phyloP scores from a whole-genome alignment of 352 stramenopile genomes.

The Phytophthora rubi region DNA sequence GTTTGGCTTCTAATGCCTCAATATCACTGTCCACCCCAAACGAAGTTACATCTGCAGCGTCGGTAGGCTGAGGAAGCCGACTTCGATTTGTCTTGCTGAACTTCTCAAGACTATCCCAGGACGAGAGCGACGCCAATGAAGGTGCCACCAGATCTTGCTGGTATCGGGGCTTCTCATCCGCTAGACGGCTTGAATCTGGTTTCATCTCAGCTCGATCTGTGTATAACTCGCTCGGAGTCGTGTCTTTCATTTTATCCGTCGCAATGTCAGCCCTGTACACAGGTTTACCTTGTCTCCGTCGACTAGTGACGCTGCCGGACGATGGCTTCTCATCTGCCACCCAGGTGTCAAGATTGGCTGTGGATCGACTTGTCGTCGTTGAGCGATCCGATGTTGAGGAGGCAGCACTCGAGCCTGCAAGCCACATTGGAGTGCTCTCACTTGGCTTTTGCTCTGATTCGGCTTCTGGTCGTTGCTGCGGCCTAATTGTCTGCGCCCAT shows the following conservation, averaged over 20 bases:
- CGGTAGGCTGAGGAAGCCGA: slow-evolving; percentile 42
- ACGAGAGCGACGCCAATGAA: slow-evolving; percentile 24
- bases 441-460: slow-evolving; percentile 10
- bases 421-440: slow-evolving; percentile 31
- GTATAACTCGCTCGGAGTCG: neutral
- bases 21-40: neutral
- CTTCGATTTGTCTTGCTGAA: slow-evolving; percentile 81
- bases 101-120: slow-evolving; percentile 82
- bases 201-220: slow-evolving; percentile 18
- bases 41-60: neutral
- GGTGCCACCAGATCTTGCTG: slow-evolving; percentile 5
- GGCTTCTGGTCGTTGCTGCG: slow-evolving; percentile 2
- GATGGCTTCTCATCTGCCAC: slow-evolving; percentile 27
- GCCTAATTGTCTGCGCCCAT: slow-evolving; percentile 11
- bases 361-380: slow-evolving; percentile 9
- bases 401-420: slow-evolving; percentile 5
- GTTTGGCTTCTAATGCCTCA: slow-evolving; percentile 6
- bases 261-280: neutral
- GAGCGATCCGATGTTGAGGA: slow-evolving; percentile 14
- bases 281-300: slow-evolving; percentile 28
- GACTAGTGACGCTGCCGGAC: slow-evolving; percentile 20
- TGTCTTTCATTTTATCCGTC: neutral
- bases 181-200: neutral
- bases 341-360: slow-evolving; percentile 6
- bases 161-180: slow-evolving; percentile 7